Evolutionary conservation across 371 early-diverging fungal species (phyloP).

Genomic region (Chytridium lagenaria): DNA sequence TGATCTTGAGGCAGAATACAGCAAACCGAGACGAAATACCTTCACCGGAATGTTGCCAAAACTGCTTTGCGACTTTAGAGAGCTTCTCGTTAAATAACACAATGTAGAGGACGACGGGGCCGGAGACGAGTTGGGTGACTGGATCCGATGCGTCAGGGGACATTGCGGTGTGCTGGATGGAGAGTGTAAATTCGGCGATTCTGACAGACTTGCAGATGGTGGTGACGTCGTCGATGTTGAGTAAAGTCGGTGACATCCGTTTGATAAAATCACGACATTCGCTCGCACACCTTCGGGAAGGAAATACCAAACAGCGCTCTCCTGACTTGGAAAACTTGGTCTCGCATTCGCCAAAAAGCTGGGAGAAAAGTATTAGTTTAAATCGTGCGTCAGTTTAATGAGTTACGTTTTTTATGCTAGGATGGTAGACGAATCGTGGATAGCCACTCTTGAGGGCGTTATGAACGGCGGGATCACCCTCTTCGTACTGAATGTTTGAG

Average conservation of each 20-base stretch:
- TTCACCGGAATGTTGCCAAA: slow-evolving; percentile 95
- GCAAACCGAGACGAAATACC: slow-evolving; percentile 89
- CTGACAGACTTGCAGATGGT: slow-evolving; percentile 28
- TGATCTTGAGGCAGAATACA: slow-evolving; percentile 73
- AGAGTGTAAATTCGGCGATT: slow-evolving; percentile 40
- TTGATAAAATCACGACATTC: slow-evolving; percentile 49
- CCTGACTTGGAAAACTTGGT: slow-evolving; percentile 59
- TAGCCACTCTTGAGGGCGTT: slow-evolving; percentile 69
- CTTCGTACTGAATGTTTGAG: slow-evolving; percentile 92
- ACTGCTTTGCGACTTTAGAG: slow-evolving; percentile 79
- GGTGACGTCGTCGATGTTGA: background rate
- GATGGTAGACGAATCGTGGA: slow-evolving; percentile 90
- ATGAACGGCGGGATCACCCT: slow-evolving; percentile 75
- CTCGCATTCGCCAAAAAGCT: slow-evolving; percentile 61
- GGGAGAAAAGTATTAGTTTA: background rate
- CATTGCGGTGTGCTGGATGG: slow-evolving; percentile 23
- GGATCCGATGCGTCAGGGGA: slow-evolving; percentile 34
- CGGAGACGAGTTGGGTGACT: slow-evolving; percentile 7
- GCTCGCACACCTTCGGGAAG: slow-evolving; percentile 71
- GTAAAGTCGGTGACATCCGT: slow-evolving; percentile 3
- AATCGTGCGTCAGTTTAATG: background rate
- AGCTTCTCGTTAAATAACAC: slow-evolving; percentile 73
- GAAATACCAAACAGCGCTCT: slow-evolving; percentile 77
- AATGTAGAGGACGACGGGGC: slow-evolving; percentile 64
- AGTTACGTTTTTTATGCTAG: slow-evolving; percentile 71